phyloP scores from a whole-genome alignment of 306 rosid genomes.

The Lathyrus oleraceus region DNA sequence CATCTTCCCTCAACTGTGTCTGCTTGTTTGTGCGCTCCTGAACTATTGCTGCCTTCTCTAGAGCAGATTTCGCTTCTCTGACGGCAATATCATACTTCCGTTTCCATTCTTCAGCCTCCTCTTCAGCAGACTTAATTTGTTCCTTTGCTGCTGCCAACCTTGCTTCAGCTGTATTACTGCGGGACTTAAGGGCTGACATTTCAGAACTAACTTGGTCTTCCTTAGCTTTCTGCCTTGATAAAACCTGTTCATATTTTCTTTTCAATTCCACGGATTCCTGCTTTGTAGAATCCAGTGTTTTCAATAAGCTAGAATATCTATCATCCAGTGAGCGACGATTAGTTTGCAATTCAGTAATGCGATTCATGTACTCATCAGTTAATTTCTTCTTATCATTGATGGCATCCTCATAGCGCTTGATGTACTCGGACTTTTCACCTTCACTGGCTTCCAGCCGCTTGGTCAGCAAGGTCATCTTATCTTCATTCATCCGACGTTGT shows the following conservation, averaged over 20 bases:
- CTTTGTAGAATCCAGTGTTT: slow-evolving; percentile 70
- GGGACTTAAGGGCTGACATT: slow-evolving; percentile 79
- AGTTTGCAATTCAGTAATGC: slow-evolving; percentile 79
- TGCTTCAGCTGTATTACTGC: slow-evolving; percentile 88
- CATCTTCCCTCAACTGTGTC: slow-evolving; percentile 87
- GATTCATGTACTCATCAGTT: slow-evolving; percentile 82
- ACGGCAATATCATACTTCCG: slow-evolving; percentile 79
- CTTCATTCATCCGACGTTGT: slow-evolving; percentile 74
- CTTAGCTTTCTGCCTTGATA: slow-evolving; percentile 77
- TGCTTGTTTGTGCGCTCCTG: slow-evolving; percentile 81
- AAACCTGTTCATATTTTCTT: slow-evolving; percentile 71
- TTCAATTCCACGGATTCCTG: slow-evolving; percentile 86
- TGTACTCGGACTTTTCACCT: slow-evolving; percentile 72
- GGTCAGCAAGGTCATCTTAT: slow-evolving; percentile 61
- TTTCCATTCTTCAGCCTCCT: slow-evolving; percentile 97
- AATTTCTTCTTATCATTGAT: slow-evolving; percentile 77
- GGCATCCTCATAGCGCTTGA: slow-evolving; percentile 85
- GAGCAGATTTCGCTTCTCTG: slow-evolving; percentile 84
- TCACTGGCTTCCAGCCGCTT: slow-evolving; percentile 86
- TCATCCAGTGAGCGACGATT: slow-evolving; percentile 69
- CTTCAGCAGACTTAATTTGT: slow-evolving; percentile 91
- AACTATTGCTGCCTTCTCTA: slow-evolving; percentile 81
- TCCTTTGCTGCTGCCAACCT: slow-evolving; percentile 89
- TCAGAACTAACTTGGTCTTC: slow-evolving; percentile 80
- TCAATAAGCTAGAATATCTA: slow-evolving; percentile 63